A percentile compares a stretch with the other conserved stretches of the same genome.
phyloP scores from a whole-genome alignment of 1,284 basidiomycete species.

The Ceratorhiza oryzae-sativae region DNA sequence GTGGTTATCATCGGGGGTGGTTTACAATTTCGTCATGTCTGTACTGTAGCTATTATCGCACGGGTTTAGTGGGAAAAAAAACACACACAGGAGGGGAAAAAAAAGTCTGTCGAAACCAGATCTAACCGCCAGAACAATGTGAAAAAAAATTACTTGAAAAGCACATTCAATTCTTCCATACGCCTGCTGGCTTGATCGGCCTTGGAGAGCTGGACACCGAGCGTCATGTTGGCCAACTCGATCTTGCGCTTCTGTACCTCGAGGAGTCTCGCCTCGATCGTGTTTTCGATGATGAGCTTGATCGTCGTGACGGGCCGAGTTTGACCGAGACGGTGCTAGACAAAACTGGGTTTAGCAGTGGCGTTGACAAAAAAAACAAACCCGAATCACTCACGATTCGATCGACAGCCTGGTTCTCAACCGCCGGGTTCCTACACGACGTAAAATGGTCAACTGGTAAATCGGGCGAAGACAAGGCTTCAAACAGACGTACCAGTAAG shows the following conservation, averaged over 20 bases:
- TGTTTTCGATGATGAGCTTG: constrained; percentile 91
- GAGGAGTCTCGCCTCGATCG: constrained; percentile 88
- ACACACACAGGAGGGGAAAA: neutral
- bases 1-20: neutral
- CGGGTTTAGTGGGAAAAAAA: neutral
- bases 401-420: constrained; percentile 95
- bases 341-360: constrained; percentile 24
- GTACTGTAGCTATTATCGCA: constrained; percentile 36
- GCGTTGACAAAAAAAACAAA: neutral
- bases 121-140: neutral
- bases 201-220: constrained; percentile 81
- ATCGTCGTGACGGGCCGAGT: constrained; percentile 88
- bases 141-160: constrained; percentile 56
- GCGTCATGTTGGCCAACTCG: constrained; percentile 87
- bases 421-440: constrained; percentile 85
- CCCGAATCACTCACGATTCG: constrained; percentile 68
- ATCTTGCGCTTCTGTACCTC: constrained; percentile 96
- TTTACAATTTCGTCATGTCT: constrained; percentile 18
- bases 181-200: constrained; percentile 83
- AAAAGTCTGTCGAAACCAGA: neutral
- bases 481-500: constrained; percentile 75
- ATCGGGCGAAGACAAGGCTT: neutral
- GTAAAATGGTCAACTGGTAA: constrained; percentile 17
- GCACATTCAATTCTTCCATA: constrained; percentile 78
- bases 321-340: constrained; percentile 90